Percentiles rank a stretch among this genome's conserved stretches.
Conservation (phyloP, 1,284 basidiomycete genomes). For the Wolfiporia cocos region DNA sequence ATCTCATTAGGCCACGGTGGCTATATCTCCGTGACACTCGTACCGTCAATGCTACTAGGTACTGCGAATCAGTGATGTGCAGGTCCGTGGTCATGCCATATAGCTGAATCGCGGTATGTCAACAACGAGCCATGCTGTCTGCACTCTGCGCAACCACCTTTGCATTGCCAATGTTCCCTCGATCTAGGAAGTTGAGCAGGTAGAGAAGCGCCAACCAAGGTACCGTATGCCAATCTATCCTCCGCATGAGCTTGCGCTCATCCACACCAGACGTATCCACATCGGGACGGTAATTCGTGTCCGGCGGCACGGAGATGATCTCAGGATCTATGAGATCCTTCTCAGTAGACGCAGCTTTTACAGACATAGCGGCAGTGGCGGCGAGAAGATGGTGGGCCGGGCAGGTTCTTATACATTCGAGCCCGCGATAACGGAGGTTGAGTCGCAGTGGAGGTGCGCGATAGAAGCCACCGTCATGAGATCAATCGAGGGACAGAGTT, state of each 20-base stretch:
- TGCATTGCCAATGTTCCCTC: constrained; percentile 80
- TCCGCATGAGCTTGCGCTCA: constrained; percentile 57
- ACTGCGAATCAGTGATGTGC: constrained; percentile 56
- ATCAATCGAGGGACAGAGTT: not conserved
- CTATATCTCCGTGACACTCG: not conserved
- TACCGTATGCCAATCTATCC: constrained; percentile 58
- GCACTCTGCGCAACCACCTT: constrained; percentile 41
- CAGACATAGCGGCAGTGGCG: constrained; percentile 8
- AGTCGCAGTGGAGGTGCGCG: not conserved
- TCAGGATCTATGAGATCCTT: constrained; percentile 12
- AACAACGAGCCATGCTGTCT: no score
- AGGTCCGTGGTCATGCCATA: constrained; percentile 51
- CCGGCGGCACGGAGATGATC: constrained; percentile 9
- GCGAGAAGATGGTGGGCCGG: not conserved
- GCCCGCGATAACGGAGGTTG: not conserved
- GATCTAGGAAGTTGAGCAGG: constrained; percentile 71
- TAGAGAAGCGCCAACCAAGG: constrained; percentile 72
- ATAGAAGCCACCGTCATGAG: not conserved
- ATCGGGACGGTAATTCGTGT: constrained; percentile 38
- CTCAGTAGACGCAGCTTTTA: constrained; percentile 10
- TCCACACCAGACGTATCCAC: constrained; percentile 50
- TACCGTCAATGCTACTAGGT: constrained; percentile 54
- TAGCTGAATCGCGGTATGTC: no score
- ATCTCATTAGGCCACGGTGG: not conserved
- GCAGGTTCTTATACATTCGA: not conserved